Evolutionary conservation across 768 basidiomycete species (phyloP).

Genomic region (Leccinum truebloodii): DNA sequence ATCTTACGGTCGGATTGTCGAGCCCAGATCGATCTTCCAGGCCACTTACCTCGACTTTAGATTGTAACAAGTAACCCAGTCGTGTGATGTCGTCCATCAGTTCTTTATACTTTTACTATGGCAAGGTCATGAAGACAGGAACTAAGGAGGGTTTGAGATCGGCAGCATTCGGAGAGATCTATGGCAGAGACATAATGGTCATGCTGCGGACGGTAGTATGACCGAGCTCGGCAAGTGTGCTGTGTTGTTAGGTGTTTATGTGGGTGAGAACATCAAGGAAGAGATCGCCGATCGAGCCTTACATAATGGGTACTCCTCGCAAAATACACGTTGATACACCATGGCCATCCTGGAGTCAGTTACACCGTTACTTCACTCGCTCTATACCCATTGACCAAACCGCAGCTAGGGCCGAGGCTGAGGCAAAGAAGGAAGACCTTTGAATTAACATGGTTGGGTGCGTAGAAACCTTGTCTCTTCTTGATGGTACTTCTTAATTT

Average conservation of each 20-base stretch:
- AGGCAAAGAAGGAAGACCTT: constrained; percentile 85
- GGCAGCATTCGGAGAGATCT: constrained; percentile 45
- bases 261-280: constrained; percentile 41
- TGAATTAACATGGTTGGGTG: constrained; percentile 85
- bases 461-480: constrained; percentile 39
- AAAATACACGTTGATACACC: constrained; percentile 53
- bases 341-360: constrained; percentile 38
- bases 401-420: constrained; percentile 67
- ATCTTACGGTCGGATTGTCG: constrained; percentile 36
- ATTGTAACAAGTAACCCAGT: constrained; percentile 54
- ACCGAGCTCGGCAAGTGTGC: constrained; percentile 56
- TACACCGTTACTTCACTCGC: constrained; percentile 30
- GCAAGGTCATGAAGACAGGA: constrained; percentile 1
- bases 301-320: constrained; percentile 43
- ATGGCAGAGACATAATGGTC: constrained; percentile 44
- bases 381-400: constrained; percentile 4
- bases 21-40: constrained; percentile 39
- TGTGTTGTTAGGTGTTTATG: constrained; percentile 38
- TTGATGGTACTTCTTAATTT: constrained; percentile 41
- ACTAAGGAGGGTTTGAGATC: background rate
- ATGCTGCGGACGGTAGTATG: constrained; percentile 47
- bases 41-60: constrained; percentile 55
- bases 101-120: constrained; percentile 26
- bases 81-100: constrained; percentile 38
- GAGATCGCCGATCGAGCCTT: constrained; percentile 38